Base-by-base conservation (phyloP, 73 alveolate genomes). In the Tetrahymena thermophila region DNA sequence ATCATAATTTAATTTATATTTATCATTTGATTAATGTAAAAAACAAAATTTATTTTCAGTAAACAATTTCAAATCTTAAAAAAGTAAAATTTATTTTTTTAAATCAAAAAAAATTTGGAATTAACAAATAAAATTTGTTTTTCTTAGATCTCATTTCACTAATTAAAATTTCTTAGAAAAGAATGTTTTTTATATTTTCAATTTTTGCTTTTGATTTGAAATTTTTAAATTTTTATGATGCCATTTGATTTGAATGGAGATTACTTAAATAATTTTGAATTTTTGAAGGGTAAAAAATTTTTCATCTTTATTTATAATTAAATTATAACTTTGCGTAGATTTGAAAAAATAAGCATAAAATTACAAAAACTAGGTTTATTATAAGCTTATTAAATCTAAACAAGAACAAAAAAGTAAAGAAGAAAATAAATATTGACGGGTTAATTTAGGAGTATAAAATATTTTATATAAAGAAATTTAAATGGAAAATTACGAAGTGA, bases 401-500 rank as follows among this genome's bases (percentile, higher is more conserved):
- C 35, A 9, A 17, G 19, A 5, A 13, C 21, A 0, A 35, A 14
- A 34, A 34, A 15, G 0, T 28, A 34, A 35, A 94, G 85, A 16
- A 15, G 89, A 35, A 44, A 42, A 89, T 42, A 84, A 42, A 56
- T 23, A 85, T 85, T 38, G 35, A 94, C 17, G 40, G 35, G 35
- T 34, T 38, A 13, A 43, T 25, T 31, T 56, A 35, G 10, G 42
- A 34, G 93, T 9, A 44, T 25, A 85, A 43, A 35, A 84, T 84
- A 43, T 35, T 94, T 44, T 40, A 44, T 7, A 40, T 34, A 38
- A 40, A 35, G 43, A 5, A 42, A n/a, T 42, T 42, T 9, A 97
- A 98, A 98, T 98, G 99, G 99, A 98, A 34, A 97, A 97, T 50
- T 98, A 98, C 96, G 99, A 98, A 97, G 96, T 96, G 57, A 84